Base-by-base conservation (phyloP, 2,329 filamentous ascomycete species). In the Purpureocillium takamizusanense region DNA sequence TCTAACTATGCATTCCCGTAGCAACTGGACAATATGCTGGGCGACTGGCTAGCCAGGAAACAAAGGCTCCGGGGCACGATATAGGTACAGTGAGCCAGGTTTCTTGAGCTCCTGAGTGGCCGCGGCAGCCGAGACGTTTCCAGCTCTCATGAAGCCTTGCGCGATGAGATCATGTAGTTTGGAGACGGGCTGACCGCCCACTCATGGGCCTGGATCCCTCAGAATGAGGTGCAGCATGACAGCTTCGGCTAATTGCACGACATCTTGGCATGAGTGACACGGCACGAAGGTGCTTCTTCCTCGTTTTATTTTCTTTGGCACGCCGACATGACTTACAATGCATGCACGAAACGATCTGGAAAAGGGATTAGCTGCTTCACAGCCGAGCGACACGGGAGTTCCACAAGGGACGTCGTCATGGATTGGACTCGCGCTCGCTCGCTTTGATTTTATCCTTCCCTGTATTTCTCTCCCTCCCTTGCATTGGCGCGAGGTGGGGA, bases 11-110 rank as follows among this genome's bases (percentile, higher is more conserved):
- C 14, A 33, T 47, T 7, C 9, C 13, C 8, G 30, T 21, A 82
- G 65, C 83, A 90, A 71, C 73, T 97, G 48, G 90, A 98, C 63
- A 78, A 84, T 15, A 80, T 95, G 76, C 74, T 95, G 33, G 83
- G 82, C 48, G 81, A 86, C 52, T 89, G 86, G 81, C 69, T 94
- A 52, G 72, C 84, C 57, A 67, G 81, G 56, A 72, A 87, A 67
- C 69, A 80, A 70, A 66, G 81, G 65, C 51, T 74, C 54, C 59
- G 77, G 63, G 67, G 71, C 35, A 59, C 62, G 14, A 54, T 71
- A 38, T 75, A 56, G 4, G 28, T 29, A 14, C 21, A 33, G 16
- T 23, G n/a, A n/a, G n/a, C n/a, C n/a, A n/a, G n/a, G n/a, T n/a
- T n/a, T n/a, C n/a, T n/a, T n/a, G n/a, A 25, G 21, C 21, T 25